Evolutionary conservation across 768 basidiomycete species (phyloP).

Genomic region (Pluteus cervinus): DNA sequence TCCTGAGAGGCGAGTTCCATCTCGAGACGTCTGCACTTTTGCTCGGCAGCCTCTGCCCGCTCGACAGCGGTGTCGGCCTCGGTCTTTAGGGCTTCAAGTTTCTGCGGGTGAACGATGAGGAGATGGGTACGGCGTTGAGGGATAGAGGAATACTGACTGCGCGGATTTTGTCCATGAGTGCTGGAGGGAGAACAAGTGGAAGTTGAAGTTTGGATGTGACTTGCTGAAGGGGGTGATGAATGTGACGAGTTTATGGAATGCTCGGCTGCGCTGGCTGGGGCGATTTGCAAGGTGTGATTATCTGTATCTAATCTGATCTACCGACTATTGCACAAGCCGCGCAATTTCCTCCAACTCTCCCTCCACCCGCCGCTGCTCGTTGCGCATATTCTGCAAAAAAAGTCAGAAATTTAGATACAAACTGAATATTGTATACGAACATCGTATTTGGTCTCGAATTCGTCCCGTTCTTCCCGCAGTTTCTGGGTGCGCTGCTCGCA

Average conservation of each 20-base stretch:
- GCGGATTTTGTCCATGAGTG: constrained; percentile 46
- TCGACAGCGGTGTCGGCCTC: constrained; percentile 80
- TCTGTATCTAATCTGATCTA: background rate
- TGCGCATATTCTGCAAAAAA: constrained; percentile 12
- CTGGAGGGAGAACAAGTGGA: constrained; percentile 10
- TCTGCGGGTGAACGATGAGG: constrained; percentile 32
- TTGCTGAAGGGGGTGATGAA: constrained; percentile 3
- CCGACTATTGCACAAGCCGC: background rate
- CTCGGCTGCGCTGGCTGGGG: too few relatives aligned
- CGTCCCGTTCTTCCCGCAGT: constrained; percentile 11
- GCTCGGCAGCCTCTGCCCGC: constrained; percentile 87
- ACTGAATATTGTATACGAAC: constrained; percentile 8
- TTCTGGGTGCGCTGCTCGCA: constrained; percentile 14
- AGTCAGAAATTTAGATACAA: constrained; percentile 8
- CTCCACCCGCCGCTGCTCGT: constrained; percentile 14
- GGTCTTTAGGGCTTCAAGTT: constrained; percentile 67
- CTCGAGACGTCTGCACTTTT: constrained; percentile 72
- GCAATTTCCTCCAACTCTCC: constrained; percentile 15
- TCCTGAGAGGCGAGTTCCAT: constrained; percentile 75
- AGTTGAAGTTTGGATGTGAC: constrained; percentile 10
- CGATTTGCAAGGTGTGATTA: constrained; percentile 3
- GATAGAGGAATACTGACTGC: constrained; percentile 24
- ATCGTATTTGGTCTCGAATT: constrained; percentile 11
- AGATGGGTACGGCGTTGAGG: constrained; percentile 2
- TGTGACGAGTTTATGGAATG: constrained; percentile 1